Evolutionary conservation across 345 rosid species (phyloP).

Genomic region (Psidium friedrichsthalianum): DNA sequence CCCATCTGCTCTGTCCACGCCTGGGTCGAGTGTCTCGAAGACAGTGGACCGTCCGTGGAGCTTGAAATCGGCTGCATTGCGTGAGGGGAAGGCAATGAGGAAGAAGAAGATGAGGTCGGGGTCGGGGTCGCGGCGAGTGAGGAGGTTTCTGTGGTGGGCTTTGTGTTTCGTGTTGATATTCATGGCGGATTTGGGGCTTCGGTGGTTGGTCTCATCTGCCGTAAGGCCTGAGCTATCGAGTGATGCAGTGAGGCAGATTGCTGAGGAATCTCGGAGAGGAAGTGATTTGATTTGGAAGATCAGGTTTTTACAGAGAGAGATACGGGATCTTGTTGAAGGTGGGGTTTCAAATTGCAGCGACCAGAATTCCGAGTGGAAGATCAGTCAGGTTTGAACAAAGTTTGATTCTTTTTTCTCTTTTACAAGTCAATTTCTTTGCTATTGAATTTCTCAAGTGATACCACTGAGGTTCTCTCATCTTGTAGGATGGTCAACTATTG

Average conservation of each 20-base stretch:
- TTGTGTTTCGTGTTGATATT: conserved; percentile 28
- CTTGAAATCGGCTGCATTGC: conserved; percentile 18
- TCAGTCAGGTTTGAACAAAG: conserved; percentile 39
- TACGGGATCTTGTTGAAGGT: conserved; percentile 21
- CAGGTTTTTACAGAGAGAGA: conserved; percentile 36
- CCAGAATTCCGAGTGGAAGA: conserved; percentile 43
- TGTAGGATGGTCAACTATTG: conserved; percentile 47
- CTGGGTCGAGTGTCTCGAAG: conserved; percentile 21
- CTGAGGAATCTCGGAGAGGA: conserved; percentile 31
- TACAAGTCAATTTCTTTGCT: not conserved
- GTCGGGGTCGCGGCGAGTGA: not conserved
- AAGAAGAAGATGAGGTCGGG: conserved; percentile 7
- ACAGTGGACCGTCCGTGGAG: conserved; percentile 2
- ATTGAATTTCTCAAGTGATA: not conserved
- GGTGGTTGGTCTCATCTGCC: conserved; percentile 17
- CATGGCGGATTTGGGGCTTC: conserved; percentile 34
- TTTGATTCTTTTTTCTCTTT: not conserved
- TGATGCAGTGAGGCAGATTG: conserved; percentile 31
- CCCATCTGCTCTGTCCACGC: conserved; percentile 36
- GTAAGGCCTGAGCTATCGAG: conserved; percentile 30
- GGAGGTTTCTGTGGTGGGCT: conserved; percentile 11
- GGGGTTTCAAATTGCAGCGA: conserved; percentile 42
- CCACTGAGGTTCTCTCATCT: not conserved
- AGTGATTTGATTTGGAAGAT: conserved; percentile 29
- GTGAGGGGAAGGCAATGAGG: conserved; percentile 13